Evolutionary conservation across 768 basidiomycete species (phyloP), one percentile per base, ranked within the genome.

Genomic region (Zangia roseola): DNA sequence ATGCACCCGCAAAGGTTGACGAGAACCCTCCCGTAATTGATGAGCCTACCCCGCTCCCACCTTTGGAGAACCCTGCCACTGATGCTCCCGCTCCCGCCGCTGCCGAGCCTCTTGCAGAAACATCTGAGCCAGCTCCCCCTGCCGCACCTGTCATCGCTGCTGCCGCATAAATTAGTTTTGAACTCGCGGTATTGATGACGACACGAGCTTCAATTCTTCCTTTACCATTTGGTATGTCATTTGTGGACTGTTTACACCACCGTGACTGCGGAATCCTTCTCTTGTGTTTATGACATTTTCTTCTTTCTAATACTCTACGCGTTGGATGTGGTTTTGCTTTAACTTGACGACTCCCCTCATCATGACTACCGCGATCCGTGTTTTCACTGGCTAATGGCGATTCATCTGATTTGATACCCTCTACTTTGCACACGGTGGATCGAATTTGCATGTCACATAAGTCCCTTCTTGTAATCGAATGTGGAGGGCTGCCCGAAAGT

Each of bases 21-120:
- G 89, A 92, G 75, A 77, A 90, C 67, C 90, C 92, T 33, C 91
- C 92, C 56, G 83, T 84, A 76, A 88, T 94, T 57, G 92, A 91
- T 42, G 83, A 89, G 72, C 89, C 88, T 41, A 60, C 78, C 25
- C 86, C 86, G 10, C 81, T 93, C 54, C 90, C 88, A 46, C 91
- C 92, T 50, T 76, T 94, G 56, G 90, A 91, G 74, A 80, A 88
- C 67, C 84, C 88, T 31, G 84, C 83, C 17, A 70, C 77, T 19
- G 80, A 79, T 57, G 61, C 73, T 14, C 57, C 72, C 23, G 57
- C 69, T 5, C 49, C 69, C 33, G 64, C 68, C 37, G 59, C 70
- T 5, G 44, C 57, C 10, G 77, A 74, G 59, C 61, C 67, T 13
- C 64, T 61, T 6, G 53, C 54, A 25, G 79, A 74, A 59, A 50